Evolutionary conservation across 1,139 yeast genomes (phyloP), one percentile per base, ranked within the genome.

Genomic region (Pichia sp.): DNA sequence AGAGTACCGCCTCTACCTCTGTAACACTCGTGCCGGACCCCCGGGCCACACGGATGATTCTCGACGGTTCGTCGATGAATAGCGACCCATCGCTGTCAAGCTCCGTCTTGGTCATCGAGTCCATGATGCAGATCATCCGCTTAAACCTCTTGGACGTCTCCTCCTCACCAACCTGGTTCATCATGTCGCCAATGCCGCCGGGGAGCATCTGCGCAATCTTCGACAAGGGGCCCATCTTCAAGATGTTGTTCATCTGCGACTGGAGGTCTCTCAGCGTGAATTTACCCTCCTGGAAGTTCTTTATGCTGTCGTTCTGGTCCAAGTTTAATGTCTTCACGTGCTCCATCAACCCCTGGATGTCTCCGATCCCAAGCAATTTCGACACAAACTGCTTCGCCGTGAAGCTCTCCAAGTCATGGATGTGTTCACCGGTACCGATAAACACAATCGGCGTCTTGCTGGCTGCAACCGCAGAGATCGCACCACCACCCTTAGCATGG

Each of bases 401-500:
- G 70, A 93, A 93, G 48, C 88, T 83, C 71, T 93, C 99, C 60
- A 93, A 80, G 69, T 93, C 99, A 55, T 87, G 89, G 49, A 92
- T 87, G 69, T 93, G 99, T 71, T 93, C 99, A 67, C 99, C 99
- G 1, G 98, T 92, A 79, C 99, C 99, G 57, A 93, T 93, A 68
- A 93, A 93, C 8, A 87, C 88, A 64, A 93, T 87, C n/a, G 99
- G 99, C 0, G 98, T 93, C 56, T 87, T 80, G 14, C 99, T 92
- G 1, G 97, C 95, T 0, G 99, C 99, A 54, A 93, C 98, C 0
- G 99, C 99, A 46, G 97, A 90, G 55, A 93, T 91, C 30, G 99
- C 99, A 77, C 99, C 99, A 74, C 99, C 99, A 69, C 99, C 99
- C 73, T 88, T 93, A 44, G 99, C 99, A 68, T 93, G 98, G 49